Conservation (phyloP, 768 basidiomycete species). For the Lyophyllum semitale region DNA sequence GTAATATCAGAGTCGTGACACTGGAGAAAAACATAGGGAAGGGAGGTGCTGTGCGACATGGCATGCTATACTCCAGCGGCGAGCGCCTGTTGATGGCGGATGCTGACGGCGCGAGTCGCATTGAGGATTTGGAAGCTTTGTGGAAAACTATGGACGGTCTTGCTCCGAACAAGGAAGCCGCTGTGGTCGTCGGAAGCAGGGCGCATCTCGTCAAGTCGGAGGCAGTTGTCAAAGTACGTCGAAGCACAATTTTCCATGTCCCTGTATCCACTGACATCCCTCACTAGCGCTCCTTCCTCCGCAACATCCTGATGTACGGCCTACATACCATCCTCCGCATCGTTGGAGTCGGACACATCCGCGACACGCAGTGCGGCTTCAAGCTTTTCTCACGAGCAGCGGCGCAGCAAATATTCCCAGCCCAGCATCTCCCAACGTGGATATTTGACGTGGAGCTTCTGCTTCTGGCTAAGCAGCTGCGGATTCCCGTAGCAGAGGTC, state of each 20-base stretch:
- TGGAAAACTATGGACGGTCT: conserved; percentile 75
- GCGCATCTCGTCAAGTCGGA: conserved; percentile 92
- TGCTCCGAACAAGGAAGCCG: conserved; percentile 47
- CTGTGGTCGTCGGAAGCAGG: conserved; percentile 83
- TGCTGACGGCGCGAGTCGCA: conserved; percentile 90
- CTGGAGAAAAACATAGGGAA: conserved; percentile 86
- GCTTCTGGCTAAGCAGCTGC: conserved; percentile 75
- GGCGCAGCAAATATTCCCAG: conserved; percentile 81
- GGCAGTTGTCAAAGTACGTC: conserved; percentile 85
- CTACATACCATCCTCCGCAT: conserved; percentile 88
- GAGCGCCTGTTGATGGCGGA: conserved; percentile 86
- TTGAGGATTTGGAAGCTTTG: conserved; percentile 79
- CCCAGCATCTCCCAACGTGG: conserved; percentile 88
- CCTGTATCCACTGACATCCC: background rate
- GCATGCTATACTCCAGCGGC: conserved; percentile 83
- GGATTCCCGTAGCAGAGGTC: conserved; percentile 83
- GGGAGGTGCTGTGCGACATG: conserved; percentile 91
- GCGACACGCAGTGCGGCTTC: conserved; percentile 97
- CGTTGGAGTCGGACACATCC: conserved; percentile 86
- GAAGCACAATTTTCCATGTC: conserved; percentile 1
- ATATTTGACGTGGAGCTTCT: conserved; percentile 96
- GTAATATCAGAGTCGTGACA: conserved; percentile 76
- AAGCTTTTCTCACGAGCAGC: conserved; percentile 89
- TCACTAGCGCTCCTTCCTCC: conserved; percentile 76
- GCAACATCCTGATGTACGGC: conserved; percentile 93